These are phyloP conservation scores for Aspergillus ellipticus DNA, from an alignment of 495 filamentous ascomycete species.

Conservation along the genomic window DNA sequence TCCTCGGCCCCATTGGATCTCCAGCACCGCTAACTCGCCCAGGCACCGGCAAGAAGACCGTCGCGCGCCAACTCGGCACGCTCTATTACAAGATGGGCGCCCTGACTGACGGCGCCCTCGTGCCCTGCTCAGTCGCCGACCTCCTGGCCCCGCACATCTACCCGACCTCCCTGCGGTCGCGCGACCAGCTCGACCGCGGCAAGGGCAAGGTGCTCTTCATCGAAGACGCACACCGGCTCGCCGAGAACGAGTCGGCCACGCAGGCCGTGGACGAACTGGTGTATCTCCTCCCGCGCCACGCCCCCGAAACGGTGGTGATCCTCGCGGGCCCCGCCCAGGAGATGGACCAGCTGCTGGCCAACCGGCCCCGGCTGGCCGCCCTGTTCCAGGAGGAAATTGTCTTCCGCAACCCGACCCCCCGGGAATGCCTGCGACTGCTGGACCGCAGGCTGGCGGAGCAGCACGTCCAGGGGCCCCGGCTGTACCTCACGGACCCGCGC, in stretches of 20 bases:
- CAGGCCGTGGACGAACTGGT: slow-evolving; percentile 63
- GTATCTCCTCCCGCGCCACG: slow-evolving; percentile 48
- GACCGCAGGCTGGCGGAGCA: slow-evolving; percentile 19
- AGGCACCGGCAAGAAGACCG: slow-evolving; percentile 49
- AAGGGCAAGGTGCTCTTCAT: slow-evolving; percentile 63
- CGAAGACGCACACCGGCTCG: slow-evolving; percentile 66
- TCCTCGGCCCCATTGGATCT: background rate
- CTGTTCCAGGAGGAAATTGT: slow-evolving; percentile 56
- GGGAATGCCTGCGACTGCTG: slow-evolving; percentile 46
- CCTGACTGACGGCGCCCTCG: slow-evolving; percentile 27
- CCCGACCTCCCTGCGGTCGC: slow-evolving; percentile 62
- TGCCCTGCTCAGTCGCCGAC: slow-evolving; percentile 38
- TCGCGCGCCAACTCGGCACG: slow-evolving; percentile 30
- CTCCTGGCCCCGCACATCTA: slow-evolving; percentile 46
- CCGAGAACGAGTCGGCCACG: slow-evolving; percentile 43
- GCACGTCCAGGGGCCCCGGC: slow-evolving; percentile 2
- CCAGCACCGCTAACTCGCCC: background rate
- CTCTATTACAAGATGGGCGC: slow-evolving; percentile 38
- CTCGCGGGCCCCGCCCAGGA: slow-evolving; percentile 63
- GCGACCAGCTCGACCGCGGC: slow-evolving; percentile 53
- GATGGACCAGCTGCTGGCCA: slow-evolving; percentile 58
- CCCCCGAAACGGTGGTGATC: slow-evolving; percentile 57
- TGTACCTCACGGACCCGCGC: slow-evolving; percentile 15
- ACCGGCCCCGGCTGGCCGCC: slow-evolving; percentile 56
- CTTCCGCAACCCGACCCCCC: slow-evolving; percentile 43